phyloP scores from a whole-genome alignment of 345 rosid species.

The Rhodamnia rubescens region DNA sequence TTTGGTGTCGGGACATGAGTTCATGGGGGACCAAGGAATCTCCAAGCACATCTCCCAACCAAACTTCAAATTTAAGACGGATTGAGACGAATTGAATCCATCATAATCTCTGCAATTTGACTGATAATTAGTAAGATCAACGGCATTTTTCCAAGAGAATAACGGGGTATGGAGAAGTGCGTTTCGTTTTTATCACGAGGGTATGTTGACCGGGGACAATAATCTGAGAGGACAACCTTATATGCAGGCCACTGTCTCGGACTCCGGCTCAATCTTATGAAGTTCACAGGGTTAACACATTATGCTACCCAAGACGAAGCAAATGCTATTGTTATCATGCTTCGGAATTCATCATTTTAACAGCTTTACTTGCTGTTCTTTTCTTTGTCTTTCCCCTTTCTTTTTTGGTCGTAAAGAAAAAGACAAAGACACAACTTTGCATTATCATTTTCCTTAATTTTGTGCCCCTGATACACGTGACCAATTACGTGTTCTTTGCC shows the following conservation, averaged over 20 bases:
- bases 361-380: background rate
- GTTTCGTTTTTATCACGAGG: background rate
- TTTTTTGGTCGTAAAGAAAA: background rate
- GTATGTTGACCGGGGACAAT: background rate
- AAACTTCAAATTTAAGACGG: background rate
- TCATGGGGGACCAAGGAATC: background rate
- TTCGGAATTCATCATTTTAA: background rate
- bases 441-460: background rate
- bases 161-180: background rate
- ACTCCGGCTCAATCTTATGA: background rate
- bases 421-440: background rate
- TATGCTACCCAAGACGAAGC: background rate
- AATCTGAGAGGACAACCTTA: background rate
- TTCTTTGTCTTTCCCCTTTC: background rate
- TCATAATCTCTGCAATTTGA: background rate
- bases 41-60: background rate
- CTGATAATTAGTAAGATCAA: background rate
- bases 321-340: background rate
- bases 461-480: background rate
- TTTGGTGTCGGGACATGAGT: background rate
- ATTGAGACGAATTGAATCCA: background rate
- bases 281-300: background rate
- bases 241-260: background rate
- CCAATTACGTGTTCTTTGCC: background rate
- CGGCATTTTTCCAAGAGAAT: background rate